These are phyloP conservation scores for Ceratobasidium papillatum DNA, from an alignment of 1,284 basidiomycete genomes.

Conservation along the genomic window DNA sequence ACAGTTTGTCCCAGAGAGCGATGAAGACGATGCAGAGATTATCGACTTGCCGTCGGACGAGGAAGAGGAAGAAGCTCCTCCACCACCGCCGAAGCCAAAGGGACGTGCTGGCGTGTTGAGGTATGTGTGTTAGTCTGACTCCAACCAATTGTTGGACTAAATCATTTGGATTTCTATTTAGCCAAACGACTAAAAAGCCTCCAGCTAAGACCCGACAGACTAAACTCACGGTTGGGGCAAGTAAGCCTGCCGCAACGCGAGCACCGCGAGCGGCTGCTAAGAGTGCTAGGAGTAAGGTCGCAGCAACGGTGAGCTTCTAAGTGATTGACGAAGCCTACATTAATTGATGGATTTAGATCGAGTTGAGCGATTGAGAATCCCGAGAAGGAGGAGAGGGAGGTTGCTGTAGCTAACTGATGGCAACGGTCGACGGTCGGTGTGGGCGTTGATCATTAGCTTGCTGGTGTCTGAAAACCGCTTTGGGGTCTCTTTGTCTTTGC, in stretches of 20 bases:
- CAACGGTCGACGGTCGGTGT: no score
- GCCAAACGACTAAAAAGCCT: slow-evolving; percentile 40
- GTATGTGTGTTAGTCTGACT: slow-evolving; percentile 10
- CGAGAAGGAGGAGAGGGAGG: no score
- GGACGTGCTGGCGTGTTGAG: slow-evolving; percentile 43
- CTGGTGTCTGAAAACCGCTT: no score
- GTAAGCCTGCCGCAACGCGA: slow-evolving; percentile 3
- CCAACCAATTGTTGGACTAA: background rate
- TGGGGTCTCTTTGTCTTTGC: no score
- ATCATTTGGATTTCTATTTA: background rate
- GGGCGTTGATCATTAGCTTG: no score
- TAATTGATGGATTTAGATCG: slow-evolving; percentile 25
- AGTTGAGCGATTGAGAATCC: slow-evolving; percentile 38
- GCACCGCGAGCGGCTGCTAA: slow-evolving; percentile 40
- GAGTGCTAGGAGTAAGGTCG: slow-evolving; percentile 40
- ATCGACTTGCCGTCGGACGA: slow-evolving; percentile 43
- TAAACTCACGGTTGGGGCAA: slow-evolving; percentile 15
- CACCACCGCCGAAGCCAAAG: slow-evolving; percentile 40
- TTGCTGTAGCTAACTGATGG: no score
- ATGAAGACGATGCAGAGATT: slow-evolving; percentile 44
- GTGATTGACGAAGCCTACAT: background rate
- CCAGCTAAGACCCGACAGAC: slow-evolving; percentile 39
- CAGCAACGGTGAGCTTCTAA: slow-evolving; percentile 34
- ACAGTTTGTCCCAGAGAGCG: slow-evolving; percentile 43
- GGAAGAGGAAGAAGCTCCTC: slow-evolving; percentile 42